These are phyloP conservation scores for Pinus tabuliformis DNA, from an alignment of 75 land plant species.

Conservation along the genomic window DNA sequence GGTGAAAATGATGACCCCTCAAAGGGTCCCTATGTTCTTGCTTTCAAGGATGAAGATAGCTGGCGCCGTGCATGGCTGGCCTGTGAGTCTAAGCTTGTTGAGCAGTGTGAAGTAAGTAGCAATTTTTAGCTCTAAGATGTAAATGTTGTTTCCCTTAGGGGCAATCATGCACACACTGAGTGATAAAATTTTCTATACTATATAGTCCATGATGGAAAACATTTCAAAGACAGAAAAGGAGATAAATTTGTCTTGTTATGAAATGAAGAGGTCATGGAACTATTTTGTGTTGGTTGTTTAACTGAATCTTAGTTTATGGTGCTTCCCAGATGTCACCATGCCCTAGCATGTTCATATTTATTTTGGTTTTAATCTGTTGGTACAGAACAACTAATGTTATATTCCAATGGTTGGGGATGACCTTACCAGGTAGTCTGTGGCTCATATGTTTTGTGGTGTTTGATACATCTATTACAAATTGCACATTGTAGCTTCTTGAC, in stretches of 20 bases:
- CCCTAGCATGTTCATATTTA: neutral
- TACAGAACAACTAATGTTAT: neutral
- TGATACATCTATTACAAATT: neutral
- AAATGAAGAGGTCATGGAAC: neutral
- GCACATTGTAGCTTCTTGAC: no score
- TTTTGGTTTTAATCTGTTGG: neutral
- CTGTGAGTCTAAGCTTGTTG: constrained; percentile 38
- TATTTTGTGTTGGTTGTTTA: neutral
- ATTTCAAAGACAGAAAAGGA: neutral
- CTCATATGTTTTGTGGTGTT: neutral
- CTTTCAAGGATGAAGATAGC: constrained; percentile 47
- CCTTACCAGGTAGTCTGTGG: neutral
- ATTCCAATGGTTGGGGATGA: neutral
- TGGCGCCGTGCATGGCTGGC: constrained; percentile 45
- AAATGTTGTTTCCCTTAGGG: neutral
- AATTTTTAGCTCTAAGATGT: neutral
- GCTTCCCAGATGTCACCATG: neutral
- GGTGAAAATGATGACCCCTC: constrained; percentile 50
- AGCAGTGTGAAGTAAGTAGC: constrained; percentile 57
- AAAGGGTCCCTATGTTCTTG: constrained; percentile 67
- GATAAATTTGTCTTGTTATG: neutral
- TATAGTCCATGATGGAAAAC: neutral
- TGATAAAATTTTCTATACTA: neutral
- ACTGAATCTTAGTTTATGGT: neutral
- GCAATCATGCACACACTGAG: neutral